phyloP scores from a whole-genome alignment of 1,284 basidiomycete species.

The Fistulina hepatica region DNA sequence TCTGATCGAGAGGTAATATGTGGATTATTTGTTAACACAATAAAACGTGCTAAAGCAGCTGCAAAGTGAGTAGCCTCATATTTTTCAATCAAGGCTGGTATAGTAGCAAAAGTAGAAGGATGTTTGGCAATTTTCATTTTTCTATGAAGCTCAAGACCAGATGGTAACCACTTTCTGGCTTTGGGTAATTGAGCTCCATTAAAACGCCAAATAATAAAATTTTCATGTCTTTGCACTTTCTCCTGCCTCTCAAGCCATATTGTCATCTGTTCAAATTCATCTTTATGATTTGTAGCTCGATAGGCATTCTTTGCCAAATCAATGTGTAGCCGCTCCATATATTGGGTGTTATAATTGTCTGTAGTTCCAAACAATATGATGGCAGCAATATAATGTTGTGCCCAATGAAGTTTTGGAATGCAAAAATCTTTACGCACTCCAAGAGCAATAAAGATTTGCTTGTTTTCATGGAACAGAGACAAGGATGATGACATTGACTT shows the following conservation, averaged over 20 bases:
- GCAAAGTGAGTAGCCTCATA: too few species aligned
- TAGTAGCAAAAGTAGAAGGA: too few species aligned
- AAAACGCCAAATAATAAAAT: too few species aligned
- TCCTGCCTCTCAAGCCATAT: slow-evolving; percentile 23
- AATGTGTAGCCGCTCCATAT: slow-evolving; percentile 10
- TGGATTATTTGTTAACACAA: too few species aligned
- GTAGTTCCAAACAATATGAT: slow-evolving; percentile 15
- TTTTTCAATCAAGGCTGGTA: too few species aligned
- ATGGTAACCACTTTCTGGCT: too few species aligned
- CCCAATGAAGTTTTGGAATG: slow-evolving; percentile 21
- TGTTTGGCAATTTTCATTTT: too few species aligned
- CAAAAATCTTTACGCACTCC: slow-evolving; percentile 20
- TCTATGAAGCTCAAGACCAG: too few species aligned
- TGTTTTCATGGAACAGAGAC: slow-evolving; percentile 21
- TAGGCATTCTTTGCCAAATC: slow-evolving; percentile 19
- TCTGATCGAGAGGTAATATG: too few species aligned
- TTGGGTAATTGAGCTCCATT: too few species aligned
- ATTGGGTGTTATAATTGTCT: slow-evolving; percentile 11
- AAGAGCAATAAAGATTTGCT: slow-evolving; percentile 15
- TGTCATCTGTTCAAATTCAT: slow-evolving; percentile 27
- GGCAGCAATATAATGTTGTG: slow-evolving; percentile 7
- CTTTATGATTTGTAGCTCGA: slow-evolving; percentile 23
- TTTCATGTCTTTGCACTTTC: too few species aligned
- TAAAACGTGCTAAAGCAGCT: too few species aligned
- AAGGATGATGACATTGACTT: slow-evolving; percentile 15